Percentiles rank a stretch among this genome's conserved stretches.
phyloP scores from a whole-genome alignment of 108 stramenopile species.

The Stephanodiscus triporus region DNA sequence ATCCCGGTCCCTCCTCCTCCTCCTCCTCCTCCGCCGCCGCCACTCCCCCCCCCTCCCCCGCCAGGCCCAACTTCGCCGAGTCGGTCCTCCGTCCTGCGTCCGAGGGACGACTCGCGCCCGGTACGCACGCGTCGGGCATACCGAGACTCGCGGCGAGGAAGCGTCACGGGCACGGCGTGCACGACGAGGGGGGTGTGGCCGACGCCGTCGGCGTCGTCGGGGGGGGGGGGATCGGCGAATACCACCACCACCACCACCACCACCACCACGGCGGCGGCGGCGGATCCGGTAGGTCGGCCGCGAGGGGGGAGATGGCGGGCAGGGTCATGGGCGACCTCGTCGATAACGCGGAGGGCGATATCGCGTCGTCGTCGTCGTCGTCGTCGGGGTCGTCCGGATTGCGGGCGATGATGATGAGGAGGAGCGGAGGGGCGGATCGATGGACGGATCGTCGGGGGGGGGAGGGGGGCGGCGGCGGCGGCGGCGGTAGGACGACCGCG shows the following conservation, averaged over 20 bases:
- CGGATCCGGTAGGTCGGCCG: slow-evolving; percentile 20
- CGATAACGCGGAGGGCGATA: slow-evolving; percentile 12
- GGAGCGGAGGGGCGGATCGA: too few species aligned
- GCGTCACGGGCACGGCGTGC: slow-evolving; percentile 56
- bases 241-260: too few species aligned
- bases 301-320: slow-evolving; percentile 18
- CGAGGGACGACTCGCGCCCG: slow-evolving; percentile 10
- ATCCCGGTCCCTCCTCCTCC: too few species aligned
- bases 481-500: neutral
- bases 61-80: slow-evolving; percentile 44
- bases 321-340: slow-evolving; percentile 22
- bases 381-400: slow-evolving; percentile 20
- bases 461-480: neutral
- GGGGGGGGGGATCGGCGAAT: too few species aligned
- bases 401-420: slow-evolving; percentile 7
- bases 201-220: slow-evolving; percentile 8
- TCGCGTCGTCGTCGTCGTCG: slow-evolving; percentile 11
- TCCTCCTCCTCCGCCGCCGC: slow-evolving; percentile 15
- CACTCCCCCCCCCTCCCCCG: slow-evolving; percentile 8
- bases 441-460: neutral
- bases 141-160: slow-evolving; percentile 69
- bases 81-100: slow-evolving; percentile 37
- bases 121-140: slow-evolving; percentile 57
- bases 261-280: too few species aligned
- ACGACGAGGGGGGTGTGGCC: slow-evolving; percentile 56